These are phyloP conservation scores for Talaromyces sp. DNA, from an alignment of 2,329 filamentous ascomycete genomes.

Conservation along the genomic window DNA sequence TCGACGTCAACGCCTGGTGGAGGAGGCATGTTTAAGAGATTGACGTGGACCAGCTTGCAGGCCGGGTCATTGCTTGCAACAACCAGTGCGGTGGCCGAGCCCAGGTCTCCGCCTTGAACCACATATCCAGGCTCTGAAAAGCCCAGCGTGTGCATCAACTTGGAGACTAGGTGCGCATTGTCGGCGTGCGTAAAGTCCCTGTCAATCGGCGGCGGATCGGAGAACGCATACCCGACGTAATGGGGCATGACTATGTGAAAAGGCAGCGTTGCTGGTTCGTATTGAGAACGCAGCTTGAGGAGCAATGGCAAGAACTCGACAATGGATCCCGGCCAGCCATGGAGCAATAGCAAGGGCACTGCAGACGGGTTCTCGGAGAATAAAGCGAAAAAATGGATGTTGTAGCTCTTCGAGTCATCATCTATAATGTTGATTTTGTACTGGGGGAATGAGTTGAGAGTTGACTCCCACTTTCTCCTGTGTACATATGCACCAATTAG, in stretches of 20 bases:
- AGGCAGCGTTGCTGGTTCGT: neutral
- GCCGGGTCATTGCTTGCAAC: neutral
- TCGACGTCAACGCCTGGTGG: neutral
- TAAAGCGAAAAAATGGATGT: slow-evolving; percentile 1
- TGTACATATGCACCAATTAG: neutral
- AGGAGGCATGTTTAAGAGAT: neutral
- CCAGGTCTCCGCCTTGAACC: neutral
- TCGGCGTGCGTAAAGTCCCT: neutral
- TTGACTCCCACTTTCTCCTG: slow-evolving; percentile 2
- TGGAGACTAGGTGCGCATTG: neutral
- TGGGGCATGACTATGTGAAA: neutral
- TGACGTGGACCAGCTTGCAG: slow-evolving; percentile 1
- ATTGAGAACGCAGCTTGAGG: neutral
- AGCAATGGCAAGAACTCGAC: slow-evolving; percentile 1
- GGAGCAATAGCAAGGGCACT: neutral
- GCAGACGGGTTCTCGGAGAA: neutral
- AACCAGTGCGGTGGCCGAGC: slow-evolving; percentile 1
- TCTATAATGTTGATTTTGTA: neutral
- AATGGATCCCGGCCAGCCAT: neutral
- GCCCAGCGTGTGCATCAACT: neutral
- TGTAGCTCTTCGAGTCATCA: neutral
- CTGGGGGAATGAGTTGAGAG: slow-evolving; percentile 1
- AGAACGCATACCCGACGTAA: neutral
- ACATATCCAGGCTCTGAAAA: slow-evolving; percentile 1
- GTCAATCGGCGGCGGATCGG: neutral